phyloP scores from a whole-genome alignment of 1,284 basidiomycete genomes.

The Sphaerobolus stellatus region DNA sequence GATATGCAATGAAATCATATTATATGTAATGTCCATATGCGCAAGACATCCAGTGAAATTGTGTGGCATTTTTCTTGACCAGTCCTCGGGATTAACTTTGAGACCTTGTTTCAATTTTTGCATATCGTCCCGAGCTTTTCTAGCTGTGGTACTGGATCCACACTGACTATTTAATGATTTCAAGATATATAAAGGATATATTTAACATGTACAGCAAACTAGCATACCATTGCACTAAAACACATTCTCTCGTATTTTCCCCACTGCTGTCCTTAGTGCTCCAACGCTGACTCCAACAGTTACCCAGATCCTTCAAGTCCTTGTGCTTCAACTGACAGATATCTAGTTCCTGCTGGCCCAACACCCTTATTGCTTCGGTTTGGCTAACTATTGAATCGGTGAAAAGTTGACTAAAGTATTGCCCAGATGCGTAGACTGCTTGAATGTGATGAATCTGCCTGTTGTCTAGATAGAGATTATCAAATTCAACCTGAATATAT shows the following conservation, averaged over 20 bases:
- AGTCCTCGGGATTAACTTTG: not conserved
- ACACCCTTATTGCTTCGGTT: not conserved
- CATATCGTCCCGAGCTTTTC: not conserved
- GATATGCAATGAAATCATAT: not conserved
- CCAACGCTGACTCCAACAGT: not conserved
- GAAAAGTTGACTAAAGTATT: not conserved
- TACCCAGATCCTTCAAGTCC: not conserved
- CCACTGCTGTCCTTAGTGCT: not conserved
- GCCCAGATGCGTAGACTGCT: not conserved
- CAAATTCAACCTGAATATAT: not conserved
- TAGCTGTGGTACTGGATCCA: not conserved
- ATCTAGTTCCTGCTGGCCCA: not conserved
- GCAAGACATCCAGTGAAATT: conserved; percentile 27
- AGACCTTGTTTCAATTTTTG: not conserved
- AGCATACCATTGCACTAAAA: conserved; percentile 1
- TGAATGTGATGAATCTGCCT: not conserved
- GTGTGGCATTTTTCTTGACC: not conserved
- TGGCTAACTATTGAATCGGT: not conserved
- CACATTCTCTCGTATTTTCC: not conserved
- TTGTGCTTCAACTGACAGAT: too few relatives aligned
- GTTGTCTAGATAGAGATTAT: not conserved
- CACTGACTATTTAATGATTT: not conserved
- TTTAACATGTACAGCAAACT: not conserved
- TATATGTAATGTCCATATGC: conserved; percentile 31
- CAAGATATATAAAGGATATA: not conserved